Base-by-base conservation (phyloP, 2,329 filamentous ascomycete genomes). In the Fusarium citri region DNA sequence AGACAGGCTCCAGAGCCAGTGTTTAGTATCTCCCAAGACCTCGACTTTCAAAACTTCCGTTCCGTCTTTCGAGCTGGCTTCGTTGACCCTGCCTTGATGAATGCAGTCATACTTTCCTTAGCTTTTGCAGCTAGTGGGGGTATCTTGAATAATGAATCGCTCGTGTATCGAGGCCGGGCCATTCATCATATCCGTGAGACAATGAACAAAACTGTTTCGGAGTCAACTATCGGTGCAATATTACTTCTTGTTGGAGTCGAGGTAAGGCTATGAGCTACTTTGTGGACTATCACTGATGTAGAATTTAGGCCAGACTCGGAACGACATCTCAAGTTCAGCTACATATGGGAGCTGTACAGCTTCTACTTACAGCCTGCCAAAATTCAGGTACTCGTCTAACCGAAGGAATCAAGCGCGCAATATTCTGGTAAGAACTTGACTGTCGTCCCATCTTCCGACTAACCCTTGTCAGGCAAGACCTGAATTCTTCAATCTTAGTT, bases 391-490 rank as follows among this genome's bases (percentile, higher is more conserved):
- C 80, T 0, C 60, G 71, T 59, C 58, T 84, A 0, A 82, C 72
- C 3, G 76, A 72, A 12, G 78, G 78, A 0, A 83, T 84, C 8
- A 84, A 84, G 64, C 79, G 82, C 3, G 82, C 82, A 0, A 82
- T 83, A 30, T 83, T 83, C 61, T 83, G 82, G 82, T 82, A 54
- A 71, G 77, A 3, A 22, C 37, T 57, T 30, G 3, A 30, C 1
- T 15, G 7, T 1, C 12, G 1, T n/a, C 6, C 28, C 12, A 15
- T 12, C 15, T 2, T 1, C 6, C 3, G 2, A 30, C 22, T 65
- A 25, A 47, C 23, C 11, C 2, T 18, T 8, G 5, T 3, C 55
- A 11, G 81, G 82, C 81, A 83, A 70, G 82, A 84, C 48, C 64
- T 84, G 48, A 82, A 84, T 61, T 76, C 79, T 1, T 79, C 79